Conservation (phyloP, 2,329 filamentous ascomycete genomes). For the Trichoderma atroviride region DNA sequence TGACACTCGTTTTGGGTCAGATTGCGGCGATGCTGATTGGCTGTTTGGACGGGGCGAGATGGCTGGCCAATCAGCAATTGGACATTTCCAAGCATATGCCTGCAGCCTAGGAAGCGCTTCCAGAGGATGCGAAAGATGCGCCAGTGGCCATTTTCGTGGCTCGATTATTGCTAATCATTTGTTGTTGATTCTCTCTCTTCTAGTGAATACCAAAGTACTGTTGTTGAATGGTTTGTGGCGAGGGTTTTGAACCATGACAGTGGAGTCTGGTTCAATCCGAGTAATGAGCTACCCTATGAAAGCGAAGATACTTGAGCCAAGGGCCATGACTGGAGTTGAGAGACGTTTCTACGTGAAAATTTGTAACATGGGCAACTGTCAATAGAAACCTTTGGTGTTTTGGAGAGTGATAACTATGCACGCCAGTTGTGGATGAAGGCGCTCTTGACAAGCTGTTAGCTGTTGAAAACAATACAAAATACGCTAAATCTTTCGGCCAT, state of each 20-base stretch:
- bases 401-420: background rate
- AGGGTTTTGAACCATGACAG: too few species aligned
- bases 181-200: background rate
- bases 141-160: background rate
- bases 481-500: background rate
- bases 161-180: slow-evolving; percentile 3
- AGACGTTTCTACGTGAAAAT: background rate
- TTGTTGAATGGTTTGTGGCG: background rate
- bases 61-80: slow-evolving; percentile 24
- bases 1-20: slow-evolving; percentile 14
- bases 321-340: background rate
- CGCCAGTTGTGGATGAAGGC: background rate
- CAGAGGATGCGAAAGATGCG: background rate
- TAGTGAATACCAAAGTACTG: too few species aligned
- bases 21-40: slow-evolving; percentile 28
- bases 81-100: slow-evolving; percentile 30
- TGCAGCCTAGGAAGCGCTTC: background rate
- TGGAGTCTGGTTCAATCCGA: background rate
- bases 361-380: background rate
- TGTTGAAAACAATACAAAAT: background rate
- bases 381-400: background rate
- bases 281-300: background rate
- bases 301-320: background rate
- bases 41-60: background rate
- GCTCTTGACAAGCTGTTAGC: background rate